Evolutionary conservation across 306 rosid species (phyloP).

Genomic region (Morella rubra): DNA sequence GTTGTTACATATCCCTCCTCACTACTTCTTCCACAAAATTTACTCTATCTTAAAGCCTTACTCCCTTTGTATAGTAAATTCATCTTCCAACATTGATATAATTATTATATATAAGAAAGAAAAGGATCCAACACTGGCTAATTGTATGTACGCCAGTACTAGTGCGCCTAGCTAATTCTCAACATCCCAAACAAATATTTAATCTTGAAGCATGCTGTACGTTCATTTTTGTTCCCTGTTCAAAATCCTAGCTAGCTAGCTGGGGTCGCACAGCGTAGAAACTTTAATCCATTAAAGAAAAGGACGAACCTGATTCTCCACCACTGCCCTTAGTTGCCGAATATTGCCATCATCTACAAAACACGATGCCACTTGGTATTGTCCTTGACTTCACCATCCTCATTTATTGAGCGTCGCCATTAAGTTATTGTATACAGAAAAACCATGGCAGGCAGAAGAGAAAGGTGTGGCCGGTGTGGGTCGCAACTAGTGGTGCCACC

Average conservation of each 20-base stretch:
- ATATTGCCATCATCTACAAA: neutral
- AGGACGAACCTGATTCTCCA: constrained; percentile 17
- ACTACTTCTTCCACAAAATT: too few species aligned
- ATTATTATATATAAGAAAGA: too few species aligned
- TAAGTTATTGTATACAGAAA: neutral
- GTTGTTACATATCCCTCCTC: too few species aligned
- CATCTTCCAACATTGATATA: too few species aligned
- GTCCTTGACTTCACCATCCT: neutral
- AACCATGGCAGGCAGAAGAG: constrained; percentile 29
- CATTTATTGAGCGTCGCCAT: neutral
- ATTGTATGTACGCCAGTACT: too few species aligned
- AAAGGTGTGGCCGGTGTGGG: constrained; percentile 43
- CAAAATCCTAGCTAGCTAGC: neutral
- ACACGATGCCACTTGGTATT: neutral
- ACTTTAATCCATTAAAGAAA: neutral
- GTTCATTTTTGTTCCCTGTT: neutral
- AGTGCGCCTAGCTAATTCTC: too few species aligned
- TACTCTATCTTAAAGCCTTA: too few species aligned
- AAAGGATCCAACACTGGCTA: too few species aligned
- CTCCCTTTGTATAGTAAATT: too few species aligned
- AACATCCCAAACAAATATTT: too few species aligned
- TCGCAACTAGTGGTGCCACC: constrained; percentile 33
- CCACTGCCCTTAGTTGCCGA: neutral
- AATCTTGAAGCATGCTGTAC: too few species aligned
- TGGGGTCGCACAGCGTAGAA: neutral